Percentiles rank a stretch among this genome's conserved stretches.
Conservation (phyloP, 495 filamentous ascomycete genomes). For the Sphaerosporella brunnea region DNA sequence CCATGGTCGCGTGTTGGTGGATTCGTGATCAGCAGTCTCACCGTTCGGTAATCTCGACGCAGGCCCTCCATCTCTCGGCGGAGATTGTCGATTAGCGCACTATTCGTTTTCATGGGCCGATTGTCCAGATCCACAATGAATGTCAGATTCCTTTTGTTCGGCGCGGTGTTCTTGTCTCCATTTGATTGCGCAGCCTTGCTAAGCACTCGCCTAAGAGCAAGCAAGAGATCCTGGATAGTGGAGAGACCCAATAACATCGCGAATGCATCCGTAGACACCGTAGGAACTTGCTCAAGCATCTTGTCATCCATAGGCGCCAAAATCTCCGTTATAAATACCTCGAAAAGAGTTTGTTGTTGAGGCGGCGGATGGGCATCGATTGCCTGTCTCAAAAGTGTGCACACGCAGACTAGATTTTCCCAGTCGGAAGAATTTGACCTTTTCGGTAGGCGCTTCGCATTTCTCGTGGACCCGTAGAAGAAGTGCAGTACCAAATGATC, state of each 20-base stretch:
- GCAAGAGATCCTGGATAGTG: neutral
- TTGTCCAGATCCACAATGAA: neutral
- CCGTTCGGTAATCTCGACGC: too few species aligned
- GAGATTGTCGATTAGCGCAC: too few species aligned
- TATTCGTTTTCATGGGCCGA: too few species aligned
- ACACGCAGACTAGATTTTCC: neutral
- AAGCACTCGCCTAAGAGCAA: neutral
- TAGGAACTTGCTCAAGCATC: neutral
- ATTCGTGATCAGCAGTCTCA: too few species aligned
- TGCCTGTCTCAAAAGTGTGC: neutral
- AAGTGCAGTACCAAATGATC: neutral
- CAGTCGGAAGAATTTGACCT: too few species aligned
- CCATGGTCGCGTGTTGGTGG: too few species aligned
- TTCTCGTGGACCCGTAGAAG: neutral
- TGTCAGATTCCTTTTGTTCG: neutral
- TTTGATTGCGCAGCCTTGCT: neutral
- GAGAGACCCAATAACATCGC: neutral
- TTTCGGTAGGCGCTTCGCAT: neutral
- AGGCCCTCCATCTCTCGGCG: too few species aligned
- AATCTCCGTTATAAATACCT: neutral
- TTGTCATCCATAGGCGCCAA: neutral
- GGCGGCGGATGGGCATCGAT: neutral
- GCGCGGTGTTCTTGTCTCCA: neutral
- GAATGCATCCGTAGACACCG: neutral
- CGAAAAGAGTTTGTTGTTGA: neutral